phyloP scores from a whole-genome alignment of 805 yeast species.

The Tetrapisispora namnaoensis region DNA sequence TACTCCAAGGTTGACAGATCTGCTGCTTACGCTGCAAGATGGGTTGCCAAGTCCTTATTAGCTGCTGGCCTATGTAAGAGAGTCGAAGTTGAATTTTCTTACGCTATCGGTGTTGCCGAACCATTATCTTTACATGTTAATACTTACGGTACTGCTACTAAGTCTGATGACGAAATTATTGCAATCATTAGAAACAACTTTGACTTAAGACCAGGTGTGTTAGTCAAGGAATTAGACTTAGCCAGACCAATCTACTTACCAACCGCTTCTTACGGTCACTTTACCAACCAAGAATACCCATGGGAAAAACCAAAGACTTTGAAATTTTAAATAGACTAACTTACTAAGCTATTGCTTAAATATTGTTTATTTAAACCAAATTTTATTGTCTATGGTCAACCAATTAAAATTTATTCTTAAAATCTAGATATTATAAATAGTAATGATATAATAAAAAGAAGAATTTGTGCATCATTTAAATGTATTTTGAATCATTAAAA shows the following conservation, averaged over 20 bases:
- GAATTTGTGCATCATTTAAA: conserved; percentile 1
- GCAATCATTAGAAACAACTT: conserved; percentile 87
- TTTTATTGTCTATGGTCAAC: background rate
- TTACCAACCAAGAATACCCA: conserved; percentile 96
- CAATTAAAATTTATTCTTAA: background rate
- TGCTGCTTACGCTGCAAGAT: conserved; percentile 99
- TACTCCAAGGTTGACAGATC: conserved; percentile 99
- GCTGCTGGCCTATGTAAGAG: conserved; percentile 92
- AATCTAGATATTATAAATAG: conserved; percentile 1
- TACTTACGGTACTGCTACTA: conserved; percentile 94
- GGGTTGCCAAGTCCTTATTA: conserved; percentile 99
- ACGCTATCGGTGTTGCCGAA: conserved; percentile 99
- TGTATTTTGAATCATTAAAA: background rate
- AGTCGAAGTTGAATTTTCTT: conserved; percentile 95
- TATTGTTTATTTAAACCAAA: background rate
- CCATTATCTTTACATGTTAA: conserved; percentile 97
- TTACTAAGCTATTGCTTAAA: background rate
- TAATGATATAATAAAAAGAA: conserved; percentile 3
- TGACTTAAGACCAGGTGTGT: conserved; percentile 98
- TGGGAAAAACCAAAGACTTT: conserved; percentile 96
- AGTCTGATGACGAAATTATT: conserved; percentile 82
- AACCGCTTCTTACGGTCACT: conserved; percentile 99
- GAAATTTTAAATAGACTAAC: conserved; percentile 37
- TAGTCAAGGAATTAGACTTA: conserved; percentile 90
- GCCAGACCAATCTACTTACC: conserved; percentile 99